Evolutionary conservation across 2,329 filamentous ascomycete species (phyloP), one percentile per base, ranked within the genome.

Genomic region (Onygena corvina): DNA sequence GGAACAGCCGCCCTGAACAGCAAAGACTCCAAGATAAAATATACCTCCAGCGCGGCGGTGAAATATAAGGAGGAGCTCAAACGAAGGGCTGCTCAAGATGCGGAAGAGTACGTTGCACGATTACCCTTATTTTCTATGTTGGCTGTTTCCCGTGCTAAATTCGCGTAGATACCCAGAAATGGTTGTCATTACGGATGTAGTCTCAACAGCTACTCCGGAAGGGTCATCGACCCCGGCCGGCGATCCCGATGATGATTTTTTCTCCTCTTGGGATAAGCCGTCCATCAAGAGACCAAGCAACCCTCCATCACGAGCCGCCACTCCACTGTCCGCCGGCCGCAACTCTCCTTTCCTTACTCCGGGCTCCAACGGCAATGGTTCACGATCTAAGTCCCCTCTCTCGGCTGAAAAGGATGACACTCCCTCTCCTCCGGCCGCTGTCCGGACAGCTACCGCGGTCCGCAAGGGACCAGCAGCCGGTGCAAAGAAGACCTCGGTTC

Each of bases 51-150:
- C 61, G 84, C 85, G n/a, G 92, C 92, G 18, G 84, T 80, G 58
- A 96, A 96, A 70, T 98, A 98, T 71, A 98, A 98, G 74, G 90
- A 95, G 50, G 90, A 96, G 67, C 75, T 98, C 52, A 90, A 90
- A 72, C 80, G 83, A 66, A 78, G 90, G 58, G 87, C 87, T 47
- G 84, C 82, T 36, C 76, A 80, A 58, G 92, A 98, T 67, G 83
- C 85, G 51, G 80, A 83, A 64, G 84, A 92, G 86, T 95, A 75
- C 58, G 84, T 68, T 31, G 11, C 42, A 30, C 42, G 31, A n/a
- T 35, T 38, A 9, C 44, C 11, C 23, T 2, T 14, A 12, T 49
- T 52, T 36, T 38, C 16, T 47, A 7, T 21, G 14, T 6, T 38
- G 18, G n/a, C 29, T 31, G 51, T 49, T 50, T 4, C 7, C 4